phyloP scores from a whole-genome alignment of 23 red algal species.

The Chondrus crispus region DNA sequence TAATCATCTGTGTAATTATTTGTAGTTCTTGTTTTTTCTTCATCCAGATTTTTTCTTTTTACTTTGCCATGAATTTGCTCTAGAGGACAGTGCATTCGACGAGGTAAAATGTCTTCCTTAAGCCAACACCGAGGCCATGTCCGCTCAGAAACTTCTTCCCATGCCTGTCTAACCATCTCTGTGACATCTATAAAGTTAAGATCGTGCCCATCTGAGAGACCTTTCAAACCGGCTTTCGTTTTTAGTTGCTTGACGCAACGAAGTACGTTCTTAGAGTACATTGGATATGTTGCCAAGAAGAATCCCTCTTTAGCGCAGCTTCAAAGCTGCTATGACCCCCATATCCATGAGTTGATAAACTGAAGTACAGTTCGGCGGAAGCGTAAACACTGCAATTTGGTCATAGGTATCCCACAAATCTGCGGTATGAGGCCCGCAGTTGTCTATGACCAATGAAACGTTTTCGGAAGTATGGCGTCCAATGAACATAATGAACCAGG shows the following conservation, averaged over 20 bases:
- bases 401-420: neutral
- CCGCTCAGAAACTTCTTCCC: neutral
- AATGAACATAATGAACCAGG: neutral
- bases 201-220: neutral
- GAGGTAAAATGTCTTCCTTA: neutral
- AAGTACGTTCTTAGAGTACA: neutral
- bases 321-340: neutral
- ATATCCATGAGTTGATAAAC: conserved; percentile 11
- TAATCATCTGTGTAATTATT: neutral
- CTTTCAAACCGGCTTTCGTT: neutral
- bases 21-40: neutral
- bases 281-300: neutral
- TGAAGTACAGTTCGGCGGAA: neutral
- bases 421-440: neutral
- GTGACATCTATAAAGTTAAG: neutral
- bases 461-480: neutral
- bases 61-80: neutral
- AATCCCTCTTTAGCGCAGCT: neutral
- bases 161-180: neutral
- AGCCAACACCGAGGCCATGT: neutral
- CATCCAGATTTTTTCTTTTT: neutral
- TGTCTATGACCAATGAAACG: conserved; percentile 5
- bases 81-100: neutral
- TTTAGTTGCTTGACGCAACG: neutral
- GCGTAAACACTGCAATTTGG: neutral